Conservation (phyloP, 495 filamentous ascomycete species). For the Apiosordaria backusii region DNA sequence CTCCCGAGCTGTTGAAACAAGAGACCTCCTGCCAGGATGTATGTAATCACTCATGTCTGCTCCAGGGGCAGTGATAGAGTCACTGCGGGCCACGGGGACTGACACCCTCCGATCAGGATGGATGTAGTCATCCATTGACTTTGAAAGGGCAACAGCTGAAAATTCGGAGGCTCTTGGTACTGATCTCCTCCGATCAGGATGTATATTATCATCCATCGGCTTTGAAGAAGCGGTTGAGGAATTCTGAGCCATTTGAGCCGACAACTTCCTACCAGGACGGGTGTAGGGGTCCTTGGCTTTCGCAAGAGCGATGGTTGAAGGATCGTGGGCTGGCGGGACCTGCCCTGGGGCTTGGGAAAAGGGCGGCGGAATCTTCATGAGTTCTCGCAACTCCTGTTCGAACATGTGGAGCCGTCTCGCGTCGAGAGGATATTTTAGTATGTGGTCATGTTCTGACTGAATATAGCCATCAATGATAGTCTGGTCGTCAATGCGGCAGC, state of each 20-base stretch:
- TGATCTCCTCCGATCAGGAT: neutral
- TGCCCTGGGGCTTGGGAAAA: neutral
- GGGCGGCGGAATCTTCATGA: neutral
- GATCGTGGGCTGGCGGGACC: too few relatives aligned
- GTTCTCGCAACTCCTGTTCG: conserved; percentile 18
- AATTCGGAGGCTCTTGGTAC: neutral
- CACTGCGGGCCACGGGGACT: neutral
- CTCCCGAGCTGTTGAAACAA: neutral
- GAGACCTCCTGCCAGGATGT: neutral
- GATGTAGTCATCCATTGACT: neutral
- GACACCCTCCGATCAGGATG: neutral
- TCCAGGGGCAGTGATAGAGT: neutral
- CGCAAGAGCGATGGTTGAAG: too few relatives aligned
- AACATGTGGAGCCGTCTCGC: conserved; percentile 29
- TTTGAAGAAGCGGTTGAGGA: neutral
- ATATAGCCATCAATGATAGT: conserved; percentile 25
- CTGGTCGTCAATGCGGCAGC: conserved; percentile 9
- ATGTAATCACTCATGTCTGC: neutral
- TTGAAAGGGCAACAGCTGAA: neutral
- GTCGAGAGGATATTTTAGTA: conserved; percentile 17
- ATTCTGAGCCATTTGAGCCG: neutral
- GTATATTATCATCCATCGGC: neutral
- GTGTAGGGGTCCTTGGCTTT: too few relatives aligned
- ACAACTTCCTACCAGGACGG: too few relatives aligned
- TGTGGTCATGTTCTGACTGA: conserved; percentile 28